These are phyloP conservation scores for Gaillardinia entomophila DNA, from an alignment of 805 yeast genomes.

Conservation along the genomic window DNA sequence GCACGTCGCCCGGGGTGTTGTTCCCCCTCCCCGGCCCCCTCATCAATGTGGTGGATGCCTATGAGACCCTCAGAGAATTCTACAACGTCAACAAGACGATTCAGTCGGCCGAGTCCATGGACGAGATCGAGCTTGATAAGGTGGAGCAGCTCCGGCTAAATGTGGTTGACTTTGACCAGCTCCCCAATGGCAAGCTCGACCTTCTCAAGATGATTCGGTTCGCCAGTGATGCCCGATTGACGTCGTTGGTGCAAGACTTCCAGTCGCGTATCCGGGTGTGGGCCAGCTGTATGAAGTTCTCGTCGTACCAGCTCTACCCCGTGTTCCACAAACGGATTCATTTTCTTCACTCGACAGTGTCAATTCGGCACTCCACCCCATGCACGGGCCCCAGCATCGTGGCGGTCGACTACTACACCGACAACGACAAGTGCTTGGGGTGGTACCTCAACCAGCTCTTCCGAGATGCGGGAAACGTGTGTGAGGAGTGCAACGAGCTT, in stretches of 20 bases:
- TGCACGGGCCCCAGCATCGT: conserved; percentile 89
- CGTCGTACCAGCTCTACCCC: conserved; percentile 37
- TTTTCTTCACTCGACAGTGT: conserved; percentile 75
- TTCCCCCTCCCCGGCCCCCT: conserved; percentile 67
- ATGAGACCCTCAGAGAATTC: conserved; percentile 25
- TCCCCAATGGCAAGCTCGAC: conserved; percentile 36
- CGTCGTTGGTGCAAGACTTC: conserved; percentile 47
- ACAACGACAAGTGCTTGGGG: conserved; percentile 85
- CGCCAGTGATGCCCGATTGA: conserved; percentile 28
- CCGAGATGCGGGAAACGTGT: conserved; percentile 55
- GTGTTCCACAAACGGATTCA: conserved; percentile 70
- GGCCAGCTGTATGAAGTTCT: conserved; percentile 31
- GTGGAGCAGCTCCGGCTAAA: conserved; percentile 19
- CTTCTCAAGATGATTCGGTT: conserved; percentile 31
- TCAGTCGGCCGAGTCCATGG: conserved; percentile 15
- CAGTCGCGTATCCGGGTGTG: conserved; percentile 42
- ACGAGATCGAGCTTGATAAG: conserved; percentile 21
- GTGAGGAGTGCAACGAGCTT: conserved; percentile 76
- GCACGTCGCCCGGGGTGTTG: conserved; percentile 80
- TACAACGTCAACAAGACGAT: conserved; percentile 14
- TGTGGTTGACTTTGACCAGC: conserved; percentile 15
- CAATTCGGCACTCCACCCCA: conserved; percentile 80
- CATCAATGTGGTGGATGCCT: conserved; percentile 48
- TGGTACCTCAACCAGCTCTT: conserved; percentile 79
- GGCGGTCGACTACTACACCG: conserved; percentile 83